Evolutionary conservation across 176 grass and related monocot species (phyloP).

Genomic region (maize (Zea mays)): Zm-B73-REFERENCE-NAM-5.0 NC_050096.1:147073501-147074000

Average conservation of each 20-base stretch:
- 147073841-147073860: background rate
- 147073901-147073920: background rate
- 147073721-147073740: background rate
- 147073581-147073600: constrained; percentile 68
- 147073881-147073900: background rate
- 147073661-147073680: background rate
- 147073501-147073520: background rate
- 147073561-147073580: constrained; percentile 85
- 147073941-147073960: background rate
- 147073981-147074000: background rate
- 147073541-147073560: constrained; percentile 62
- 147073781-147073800: background rate
- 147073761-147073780: background rate
- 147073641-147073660: background rate
- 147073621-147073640: background rate
- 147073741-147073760: background rate
- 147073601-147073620: constrained; percentile 1
- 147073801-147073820: background rate
- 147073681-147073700: constrained; percentile 33
- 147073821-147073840: background rate
- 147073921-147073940: background rate
- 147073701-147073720: background rate
- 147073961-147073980: background rate
- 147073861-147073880: background rate
- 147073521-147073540: background rate